Conservation (phyloP, 2,329 filamentous ascomycete genomes). For the Beauveria australis region DNA sequence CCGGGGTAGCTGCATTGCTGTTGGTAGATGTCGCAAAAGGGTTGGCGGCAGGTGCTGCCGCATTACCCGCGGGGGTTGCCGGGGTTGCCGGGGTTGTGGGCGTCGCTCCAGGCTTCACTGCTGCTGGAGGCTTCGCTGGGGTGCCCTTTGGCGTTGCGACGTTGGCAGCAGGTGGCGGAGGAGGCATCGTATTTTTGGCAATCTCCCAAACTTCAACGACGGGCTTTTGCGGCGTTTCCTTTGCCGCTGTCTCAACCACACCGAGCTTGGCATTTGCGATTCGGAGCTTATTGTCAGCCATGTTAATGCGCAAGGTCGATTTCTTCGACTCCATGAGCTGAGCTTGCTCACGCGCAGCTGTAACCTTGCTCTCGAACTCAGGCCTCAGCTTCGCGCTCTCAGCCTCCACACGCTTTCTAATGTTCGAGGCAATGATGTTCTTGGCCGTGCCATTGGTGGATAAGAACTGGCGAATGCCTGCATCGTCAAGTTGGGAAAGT, state of each 20-base stretch:
- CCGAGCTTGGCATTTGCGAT: constrained; percentile 62
- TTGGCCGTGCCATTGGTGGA: constrained; percentile 49
- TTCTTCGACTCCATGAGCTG: constrained; percentile 70
- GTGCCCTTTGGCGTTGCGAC: constrained; percentile 16
- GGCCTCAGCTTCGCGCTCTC: constrained; percentile 54
- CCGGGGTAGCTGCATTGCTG: constrained; percentile 14
- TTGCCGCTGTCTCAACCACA: constrained; percentile 71
- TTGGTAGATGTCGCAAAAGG: constrained; percentile 14
- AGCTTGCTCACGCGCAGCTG: constrained; percentile 51
- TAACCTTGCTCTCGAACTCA: constrained; percentile 41
- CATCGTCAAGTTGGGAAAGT: constrained; percentile 43
- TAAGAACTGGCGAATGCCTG: constrained; percentile 48
- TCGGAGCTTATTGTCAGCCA: constrained; percentile 63
- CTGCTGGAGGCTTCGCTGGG: constrained; percentile 11
- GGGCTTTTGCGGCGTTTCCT: constrained; percentile 75
- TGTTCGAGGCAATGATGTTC: constrained; percentile 50
- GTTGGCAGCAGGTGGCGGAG: constrained; percentile 15
- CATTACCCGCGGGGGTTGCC: background rate
- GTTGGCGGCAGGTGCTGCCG: constrained; percentile 6
- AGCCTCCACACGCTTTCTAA: constrained; percentile 61
- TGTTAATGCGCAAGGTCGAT: constrained; percentile 64
- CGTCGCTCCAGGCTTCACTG: background rate
- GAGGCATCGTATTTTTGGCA: constrained; percentile 49
- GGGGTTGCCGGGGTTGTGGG: background rate
- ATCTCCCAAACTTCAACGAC: constrained; percentile 82